Conservation (phyloP, 495 filamentous ascomycete genomes). For the Cudoniella acicularis region DNA sequence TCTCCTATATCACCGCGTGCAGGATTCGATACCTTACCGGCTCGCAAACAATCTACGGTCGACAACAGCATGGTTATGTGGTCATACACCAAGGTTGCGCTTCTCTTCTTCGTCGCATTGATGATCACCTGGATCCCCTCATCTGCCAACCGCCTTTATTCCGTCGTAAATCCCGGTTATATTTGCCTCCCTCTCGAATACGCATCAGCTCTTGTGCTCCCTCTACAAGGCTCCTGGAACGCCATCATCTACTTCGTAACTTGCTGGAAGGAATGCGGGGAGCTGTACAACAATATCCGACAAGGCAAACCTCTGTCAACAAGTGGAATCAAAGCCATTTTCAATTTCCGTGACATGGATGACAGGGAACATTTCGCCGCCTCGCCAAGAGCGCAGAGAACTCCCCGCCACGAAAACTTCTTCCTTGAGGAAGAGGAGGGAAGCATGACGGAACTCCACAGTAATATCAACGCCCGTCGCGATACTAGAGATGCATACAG, state of each 20-base stretch:
- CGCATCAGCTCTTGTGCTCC: slow-evolving; percentile 69
- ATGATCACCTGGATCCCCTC: slow-evolving; percentile 86
- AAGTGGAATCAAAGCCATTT: too few species aligned
- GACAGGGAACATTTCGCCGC: too few species aligned
- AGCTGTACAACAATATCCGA: too few species aligned
- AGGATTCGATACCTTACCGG: neutral
- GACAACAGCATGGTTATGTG: slow-evolving; percentile 54
- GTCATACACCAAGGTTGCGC: slow-evolving; percentile 78
- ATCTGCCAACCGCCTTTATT: slow-evolving; percentile 73
- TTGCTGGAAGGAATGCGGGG: too few species aligned
- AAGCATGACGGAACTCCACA: too few species aligned
- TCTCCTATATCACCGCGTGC: neutral
- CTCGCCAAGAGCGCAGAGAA: too few species aligned
- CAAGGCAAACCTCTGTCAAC: too few species aligned
- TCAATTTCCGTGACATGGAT: too few species aligned
- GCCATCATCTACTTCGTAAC: slow-evolving; percentile 81
- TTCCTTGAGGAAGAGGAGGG: too few species aligned
- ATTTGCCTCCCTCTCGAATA: slow-evolving; percentile 61
- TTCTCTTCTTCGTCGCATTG: slow-evolving; percentile 82
- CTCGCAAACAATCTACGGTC: slow-evolving; percentile 2
- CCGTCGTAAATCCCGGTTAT: slow-evolving; percentile 50
- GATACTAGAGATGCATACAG: too few species aligned
- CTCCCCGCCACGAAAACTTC: too few species aligned
- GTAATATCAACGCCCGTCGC: too few species aligned
- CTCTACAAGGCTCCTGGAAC: slow-evolving; percentile 87